Base-by-base conservation (phyloP, 352 stramenopile genomes). In the Pythium sukuiense region DNA sequence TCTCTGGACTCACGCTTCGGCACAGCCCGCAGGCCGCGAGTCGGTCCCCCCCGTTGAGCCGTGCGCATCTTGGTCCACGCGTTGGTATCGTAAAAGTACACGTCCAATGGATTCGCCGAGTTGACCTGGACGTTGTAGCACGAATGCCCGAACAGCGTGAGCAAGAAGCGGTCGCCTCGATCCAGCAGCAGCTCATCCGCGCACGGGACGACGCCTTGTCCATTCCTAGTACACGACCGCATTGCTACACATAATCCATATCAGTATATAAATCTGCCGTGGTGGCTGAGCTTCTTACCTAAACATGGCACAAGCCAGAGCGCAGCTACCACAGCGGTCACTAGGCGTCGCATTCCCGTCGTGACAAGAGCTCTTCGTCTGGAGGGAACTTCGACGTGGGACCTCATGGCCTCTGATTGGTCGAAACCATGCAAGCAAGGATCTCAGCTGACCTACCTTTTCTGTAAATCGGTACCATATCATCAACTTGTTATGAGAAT, bases 61-160 rank as follows among this genome's bases (percentile, higher is more conserved):
- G 24, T 9, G 12, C 49, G 45, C 37, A 33, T 30, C 24, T 48
- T 37, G 14, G 16, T 52, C 63, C 63, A 69, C 3, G 32, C 45
- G 14, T 54, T 30, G 0, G 63, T 33, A 12, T 85, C 79, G 68
- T 86, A 86, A 55, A 89, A 84, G 32, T 72, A 77, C 52, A 83
- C 79, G 43, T 87, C 76, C 18, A 89, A 65, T 32, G 79, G 77
- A 33, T 73, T 56, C 1, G 62, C 61, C 5, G 81, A 79, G 30
- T 64, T 53, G 29, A 87, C 65, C 30, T 65, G 53, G 57, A 89
- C 73, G 29, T 64, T 67, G 54, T 87, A 89, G 67, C 81, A 89
- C 11, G 69, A 65, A 59, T 87, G 79, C 5, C 81, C 81, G 39
- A 76, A 73, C 24, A 89, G 64, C 39, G 81, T 86, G 46, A 89